Base-by-base conservation (phyloP, 2,329 filamentous ascomycete genomes). In the Exophiala lecanii-corni region DNA sequence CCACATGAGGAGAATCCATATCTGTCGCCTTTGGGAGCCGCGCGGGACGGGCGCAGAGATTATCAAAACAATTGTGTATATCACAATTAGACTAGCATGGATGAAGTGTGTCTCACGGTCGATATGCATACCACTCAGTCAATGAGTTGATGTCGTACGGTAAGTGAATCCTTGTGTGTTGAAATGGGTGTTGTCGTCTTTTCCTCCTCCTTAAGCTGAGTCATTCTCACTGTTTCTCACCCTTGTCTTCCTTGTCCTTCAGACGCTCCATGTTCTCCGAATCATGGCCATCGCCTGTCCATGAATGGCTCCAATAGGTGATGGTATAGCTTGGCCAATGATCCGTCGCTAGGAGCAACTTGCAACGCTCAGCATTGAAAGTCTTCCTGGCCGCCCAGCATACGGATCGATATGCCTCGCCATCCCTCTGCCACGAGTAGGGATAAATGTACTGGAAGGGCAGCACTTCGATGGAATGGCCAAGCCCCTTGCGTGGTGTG, bases 261-360 rank as follows among this genome's bases (percentile, higher is more conserved):
- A 47, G 31, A 31, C 40, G 21, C n/a, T 43, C 39, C 9, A 51
- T 28, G 18, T 49, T 51, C 16, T 32, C 36, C n/a, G 45, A 41
- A 28, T 51, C 49, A 44, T 51, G 49, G 5, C 49, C 49, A 5
- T 38, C 39, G 23, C 43, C 43, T 3, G 49, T 33, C 53, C 53
- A 57, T 5, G 53, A 51, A 37, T 57, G 55, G 36, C 53, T 55
- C 53, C 55, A 57, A 41, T 57, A 57, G 10, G 51, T 55, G 23
- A 57, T 52, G n/a, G 45, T 39, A 28, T 55, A 54, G 20, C 49
- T 51, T 4, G 53, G 54, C 53, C 53, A 51, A 18, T 45, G 47
- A n/a, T 55, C 45, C 12, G 49, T 42, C 12, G 39, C 55, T 21
- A 57, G 18, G 5, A 57, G 32, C 20, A 40, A 33, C 26, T 57